Percentiles rank a stretch among this genome's conserved stretches.
phyloP scores from a whole-genome alignment of 1,284 basidiomycete species.

The Sporisorium iseilematis-ciliati region DNA sequence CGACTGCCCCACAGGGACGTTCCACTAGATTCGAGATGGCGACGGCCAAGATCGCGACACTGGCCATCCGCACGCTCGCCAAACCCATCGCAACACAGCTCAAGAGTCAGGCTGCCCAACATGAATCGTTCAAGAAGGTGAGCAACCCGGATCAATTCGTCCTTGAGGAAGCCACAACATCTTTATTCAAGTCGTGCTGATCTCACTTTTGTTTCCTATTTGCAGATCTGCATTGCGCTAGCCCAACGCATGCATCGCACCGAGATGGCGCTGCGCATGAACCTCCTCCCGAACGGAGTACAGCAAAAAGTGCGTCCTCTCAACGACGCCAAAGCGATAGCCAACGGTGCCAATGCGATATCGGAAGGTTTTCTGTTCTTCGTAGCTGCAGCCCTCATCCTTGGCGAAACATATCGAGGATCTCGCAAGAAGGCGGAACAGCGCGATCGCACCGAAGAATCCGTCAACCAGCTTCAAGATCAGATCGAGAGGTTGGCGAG shows the following conservation, averaged over 20 bases:
- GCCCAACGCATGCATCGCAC: slow-evolving; percentile 64
- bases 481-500: slow-evolving; percentile 45
- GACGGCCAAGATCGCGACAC: slow-evolving; percentile 64
- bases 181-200: not conserved
- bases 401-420: slow-evolving; percentile 65
- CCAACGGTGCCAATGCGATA: slow-evolving; percentile 65
- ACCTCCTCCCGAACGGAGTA: slow-evolving; percentile 56
- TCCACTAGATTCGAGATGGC: slow-evolving; percentile 46
- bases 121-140: slow-evolving; percentile 62
- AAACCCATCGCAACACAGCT: slow-evolving; percentile 68
- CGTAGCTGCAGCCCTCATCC: slow-evolving; percentile 64
- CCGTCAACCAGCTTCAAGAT: slow-evolving; percentile 49
- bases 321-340: slow-evolving; percentile 66
- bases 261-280: slow-evolving; percentile 62
- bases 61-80: slow-evolving; percentile 65
- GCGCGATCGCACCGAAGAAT: slow-evolving; percentile 61
- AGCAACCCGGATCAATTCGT: slow-evolving; percentile 1
- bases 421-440: slow-evolving; percentile 61
- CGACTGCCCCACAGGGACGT: not conserved
- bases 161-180: not conserved
- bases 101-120: slow-evolving; percentile 64
- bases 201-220: not conserved
- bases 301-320: slow-evolving; percentile 65
- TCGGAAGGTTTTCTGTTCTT: slow-evolving; percentile 67
- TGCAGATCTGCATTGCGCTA: slow-evolving; percentile 61